Base-by-base conservation (phyloP, 257 asterid genomes). In the Salvia hispanica region DNA sequence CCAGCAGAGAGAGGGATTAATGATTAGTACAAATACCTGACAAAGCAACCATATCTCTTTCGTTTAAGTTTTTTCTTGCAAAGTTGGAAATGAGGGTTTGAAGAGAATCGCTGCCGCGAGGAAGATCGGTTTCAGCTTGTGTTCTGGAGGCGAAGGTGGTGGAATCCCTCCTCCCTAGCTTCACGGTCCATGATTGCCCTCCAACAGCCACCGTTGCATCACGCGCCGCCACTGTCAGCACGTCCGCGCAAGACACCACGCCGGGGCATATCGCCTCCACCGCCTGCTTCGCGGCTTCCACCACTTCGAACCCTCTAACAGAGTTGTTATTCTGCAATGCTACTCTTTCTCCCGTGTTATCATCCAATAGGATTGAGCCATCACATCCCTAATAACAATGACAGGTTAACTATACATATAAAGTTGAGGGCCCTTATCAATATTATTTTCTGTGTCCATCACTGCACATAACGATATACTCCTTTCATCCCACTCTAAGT, bases 141-240 rank as follows among this genome's bases (percentile, higher is more conserved):
- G 57, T 1, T 1, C 57, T 53, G 69, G 67, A 73, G 4, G 84
- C 84, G 14, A 67, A 50, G 28, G 79, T 55, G 13, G 84, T 55
- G 13, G 84, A 80, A 36, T 75, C 79, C 44, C 72, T 39, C 60
- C 79, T 57, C 15, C 72, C 72, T 1, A 75, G 72, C 18, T 3
- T 80, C 59, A 80, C 81, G 8, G 65, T 62, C 84, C 84, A 76
- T 31, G 81, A 68, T 25, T 81, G 79, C 0, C 81, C 84, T 4
- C 78, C 79, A 31, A 79, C 84, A 21, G 70, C 74, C 7, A 9
- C 66, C 0, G 80, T 56, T 0, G 83, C 68, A 56, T 78, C 83
- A 10, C 80, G 69, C 7, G 80, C 80, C 4, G 83, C 83, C 34
- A 74, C 74, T 0, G 83, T 62, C 0, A 78, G 75, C 10, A 78